Conservation (phyloP, 129 eudicot species). For the Artemisia tridentata region DNA sequence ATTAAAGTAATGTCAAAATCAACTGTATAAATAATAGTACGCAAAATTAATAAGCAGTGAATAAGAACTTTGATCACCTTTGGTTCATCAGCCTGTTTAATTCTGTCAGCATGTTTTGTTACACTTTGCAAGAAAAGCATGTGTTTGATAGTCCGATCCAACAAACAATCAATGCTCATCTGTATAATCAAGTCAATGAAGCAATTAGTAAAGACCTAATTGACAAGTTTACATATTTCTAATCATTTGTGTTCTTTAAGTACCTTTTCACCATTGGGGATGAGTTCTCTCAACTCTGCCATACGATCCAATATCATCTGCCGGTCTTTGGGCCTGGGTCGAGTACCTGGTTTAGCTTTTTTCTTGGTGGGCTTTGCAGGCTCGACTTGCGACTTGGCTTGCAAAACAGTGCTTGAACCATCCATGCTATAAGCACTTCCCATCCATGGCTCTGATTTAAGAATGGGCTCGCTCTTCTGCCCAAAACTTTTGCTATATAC, state of each 20-base stretch:
- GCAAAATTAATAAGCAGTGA: not conserved
- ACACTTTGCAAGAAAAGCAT: conserved; percentile 89
- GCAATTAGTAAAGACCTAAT: conserved; percentile 2
- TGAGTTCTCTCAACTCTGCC: conserved; percentile 74
- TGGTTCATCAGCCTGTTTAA: conserved; percentile 50
- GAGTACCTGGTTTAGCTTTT: conserved; percentile 78
- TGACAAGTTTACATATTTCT: not conserved
- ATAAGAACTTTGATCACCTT: conserved; percentile 49
- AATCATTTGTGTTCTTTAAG: not conserved
- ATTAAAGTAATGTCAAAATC: conserved; percentile 7
- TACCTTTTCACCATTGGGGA: conserved; percentile 92
- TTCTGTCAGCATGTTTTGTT: conserved; percentile 61
- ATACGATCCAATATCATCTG: conserved; percentile 85
- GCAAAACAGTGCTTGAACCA: conserved; percentile 39
- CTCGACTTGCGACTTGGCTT: conserved; percentile 43
- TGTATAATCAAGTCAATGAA: conserved; percentile 41
- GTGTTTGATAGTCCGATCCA: conserved; percentile 85
- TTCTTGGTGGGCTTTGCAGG: conserved; percentile 59
- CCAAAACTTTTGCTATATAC: conserved; percentile 21
- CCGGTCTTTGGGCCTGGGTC: conserved; percentile 93
- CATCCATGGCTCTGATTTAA: conserved; percentile 37
- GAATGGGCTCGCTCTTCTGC: conserved; percentile 33
- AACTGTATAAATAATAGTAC: not conserved
- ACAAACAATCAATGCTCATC: conserved; percentile 95
- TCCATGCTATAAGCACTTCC: conserved; percentile 46